A percentile compares a stretch with the other conserved stretches of the same genome.
Evolutionary conservation across 306 rosid species (phyloP).

Genomic region (Trifolium subterraneum): DNA sequence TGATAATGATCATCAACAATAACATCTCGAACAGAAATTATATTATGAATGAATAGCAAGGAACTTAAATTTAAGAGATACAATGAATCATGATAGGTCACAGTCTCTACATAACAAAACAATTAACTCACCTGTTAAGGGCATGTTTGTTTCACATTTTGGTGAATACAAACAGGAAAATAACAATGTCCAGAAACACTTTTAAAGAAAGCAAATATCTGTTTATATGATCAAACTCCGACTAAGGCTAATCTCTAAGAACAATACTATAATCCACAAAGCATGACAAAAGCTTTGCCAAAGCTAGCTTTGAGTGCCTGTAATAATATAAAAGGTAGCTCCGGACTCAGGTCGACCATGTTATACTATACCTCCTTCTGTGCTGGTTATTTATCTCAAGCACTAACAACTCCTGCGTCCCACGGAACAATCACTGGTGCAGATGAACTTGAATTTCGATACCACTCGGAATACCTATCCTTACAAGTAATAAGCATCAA

Average conservation of each 20-base stretch:
- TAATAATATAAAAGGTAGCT: constrained; percentile 38
- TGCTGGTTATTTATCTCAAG: constrained; percentile 40
- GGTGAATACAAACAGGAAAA: constrained; percentile 26
- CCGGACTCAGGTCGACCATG: constrained; percentile 12
- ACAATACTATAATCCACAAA: constrained; percentile 39
- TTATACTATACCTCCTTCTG: constrained; percentile 10
- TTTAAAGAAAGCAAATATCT: background rate
- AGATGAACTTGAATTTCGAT: constrained; percentile 66
- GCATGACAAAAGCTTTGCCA: constrained; percentile 39
- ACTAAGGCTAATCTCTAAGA: background rate
- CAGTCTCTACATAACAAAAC: constrained; percentile 36
- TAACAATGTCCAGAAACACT: constrained; percentile 15
- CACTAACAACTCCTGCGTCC: constrained; percentile 75
- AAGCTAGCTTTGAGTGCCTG: constrained; percentile 43
- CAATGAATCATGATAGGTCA: constrained; percentile 39
- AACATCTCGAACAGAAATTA: constrained; percentile 10
- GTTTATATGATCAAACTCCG: constrained; percentile 20
- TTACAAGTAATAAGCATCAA: no score
- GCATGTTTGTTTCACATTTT: constrained; percentile 36
- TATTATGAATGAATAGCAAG: constrained; percentile 26
- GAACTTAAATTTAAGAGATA: constrained; percentile 34
- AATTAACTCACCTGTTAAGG: constrained; percentile 36
- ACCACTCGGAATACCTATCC: constrained; percentile 78
- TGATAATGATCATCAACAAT: background rate
- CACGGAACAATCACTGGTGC: constrained; percentile 88